A percentile compares a stretch with the other conserved stretches of the same genome.
Conservation (phyloP, 805 yeast genomes). For the Kuraishia molischiana region DNA sequence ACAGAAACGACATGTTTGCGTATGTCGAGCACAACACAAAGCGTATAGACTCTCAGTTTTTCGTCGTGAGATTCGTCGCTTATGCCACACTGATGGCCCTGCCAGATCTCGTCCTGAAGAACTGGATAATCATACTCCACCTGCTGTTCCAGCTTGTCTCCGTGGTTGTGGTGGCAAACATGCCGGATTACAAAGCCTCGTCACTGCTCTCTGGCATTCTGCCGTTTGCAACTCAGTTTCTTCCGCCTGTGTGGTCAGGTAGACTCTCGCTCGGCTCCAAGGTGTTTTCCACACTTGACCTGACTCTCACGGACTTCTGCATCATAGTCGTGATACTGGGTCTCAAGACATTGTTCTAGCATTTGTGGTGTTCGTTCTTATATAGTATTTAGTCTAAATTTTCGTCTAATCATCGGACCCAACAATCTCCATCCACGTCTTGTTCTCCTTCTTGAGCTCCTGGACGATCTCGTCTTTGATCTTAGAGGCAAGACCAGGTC, state of each 20-base stretch:
- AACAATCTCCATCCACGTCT: slow-evolving; percentile 75
- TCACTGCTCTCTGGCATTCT: not conserved
- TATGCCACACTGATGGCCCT: not conserved
- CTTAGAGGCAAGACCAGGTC: slow-evolving; percentile 71
- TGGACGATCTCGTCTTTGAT: slow-evolving; percentile 48
- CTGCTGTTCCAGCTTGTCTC: not conserved
- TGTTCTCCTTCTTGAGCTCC: slow-evolving; percentile 62
- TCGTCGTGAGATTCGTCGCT: not conserved
- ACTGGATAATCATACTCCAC: not conserved
- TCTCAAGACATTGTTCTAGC: too few relatives aligned
- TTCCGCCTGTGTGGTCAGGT: not conserved
- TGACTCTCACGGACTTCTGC: not conserved
- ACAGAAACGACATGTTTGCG: not conserved
- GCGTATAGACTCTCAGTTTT: not conserved
- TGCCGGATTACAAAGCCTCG: not conserved
- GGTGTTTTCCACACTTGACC: not conserved
- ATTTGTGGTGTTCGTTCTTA: too few relatives aligned
- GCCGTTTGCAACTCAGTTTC: not conserved
- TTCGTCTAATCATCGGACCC: slow-evolving; percentile 58
- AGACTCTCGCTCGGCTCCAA: not conserved
- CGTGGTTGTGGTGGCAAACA: not conserved
- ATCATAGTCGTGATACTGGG: not conserved
- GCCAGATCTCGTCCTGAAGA: not conserved
- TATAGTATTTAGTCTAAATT: slow-evolving; percentile 14
- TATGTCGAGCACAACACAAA: not conserved